A percentile compares a stretch with the other conserved stretches of the same genome.
Evolutionary conservation across 1,139 yeast genomes (phyloP).

Genomic region (Yamadazyma dushanensis): DNA sequence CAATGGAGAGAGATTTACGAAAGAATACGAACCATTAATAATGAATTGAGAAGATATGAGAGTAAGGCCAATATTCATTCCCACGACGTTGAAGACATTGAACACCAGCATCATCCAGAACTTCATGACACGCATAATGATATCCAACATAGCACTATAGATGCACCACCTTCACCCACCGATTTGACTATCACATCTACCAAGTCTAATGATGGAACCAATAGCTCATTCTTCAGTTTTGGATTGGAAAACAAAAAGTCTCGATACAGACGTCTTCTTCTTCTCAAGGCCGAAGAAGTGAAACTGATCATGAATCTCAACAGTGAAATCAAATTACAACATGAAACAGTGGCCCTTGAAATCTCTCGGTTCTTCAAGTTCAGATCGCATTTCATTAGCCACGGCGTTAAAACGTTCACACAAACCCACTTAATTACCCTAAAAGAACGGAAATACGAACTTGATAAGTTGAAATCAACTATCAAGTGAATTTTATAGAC

Average conservation of each 20-base stretch:
- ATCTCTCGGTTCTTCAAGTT: conserved; percentile 57
- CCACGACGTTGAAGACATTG: conserved; percentile 6
- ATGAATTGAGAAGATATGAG: conserved; percentile 31
- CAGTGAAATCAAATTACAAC: conserved; percentile 43
- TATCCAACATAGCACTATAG: too few species aligned
- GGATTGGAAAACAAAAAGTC: conserved; percentile 38
- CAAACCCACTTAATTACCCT: conserved; percentile 8
- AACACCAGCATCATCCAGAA: too few species aligned
- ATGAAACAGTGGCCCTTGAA: conserved; percentile 64
- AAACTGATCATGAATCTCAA: conserved; percentile 35
- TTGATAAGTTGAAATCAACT: conserved; percentile 3
- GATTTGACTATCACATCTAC: conserved; percentile 1
- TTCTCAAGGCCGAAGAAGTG: conserved; percentile 34
- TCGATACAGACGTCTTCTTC: conserved; percentile 32
- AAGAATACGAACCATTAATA: conserved; percentile 28
- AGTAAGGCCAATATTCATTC: conserved; percentile 14
- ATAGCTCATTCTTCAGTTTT: conserved; percentile 29
- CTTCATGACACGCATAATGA: too few species aligned
- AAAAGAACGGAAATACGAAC: conserved; percentile 9
- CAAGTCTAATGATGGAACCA: conserved; percentile 1
- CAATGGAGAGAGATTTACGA: conserved; percentile 52
- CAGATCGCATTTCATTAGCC: conserved; percentile 41
- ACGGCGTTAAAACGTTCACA: conserved; percentile 35
- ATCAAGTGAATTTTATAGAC: not conserved
- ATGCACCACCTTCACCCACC: conserved; percentile 2